A percentile compares a stretch with the other conserved stretches of the same genome.
Evolutionary conservation across 371 early-diverging fungal genomes (phyloP).

Genomic region (Mortierella sp.): DNA sequence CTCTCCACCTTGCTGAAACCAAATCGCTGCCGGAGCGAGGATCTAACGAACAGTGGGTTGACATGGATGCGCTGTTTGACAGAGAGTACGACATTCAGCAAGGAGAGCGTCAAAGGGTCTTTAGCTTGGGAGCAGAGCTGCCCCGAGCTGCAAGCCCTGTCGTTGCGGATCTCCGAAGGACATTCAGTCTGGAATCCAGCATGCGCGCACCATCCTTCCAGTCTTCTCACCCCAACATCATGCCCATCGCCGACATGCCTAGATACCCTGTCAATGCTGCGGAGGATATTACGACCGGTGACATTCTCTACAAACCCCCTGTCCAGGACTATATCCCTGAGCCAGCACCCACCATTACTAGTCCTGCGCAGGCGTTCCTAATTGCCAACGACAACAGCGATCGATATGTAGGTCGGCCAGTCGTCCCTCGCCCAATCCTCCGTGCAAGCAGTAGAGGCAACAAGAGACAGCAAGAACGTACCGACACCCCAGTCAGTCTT

Average conservation of each 20-base stretch:
- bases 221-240: not conserved
- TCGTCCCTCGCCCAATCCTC: conserved; percentile 42
- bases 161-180: not conserved
- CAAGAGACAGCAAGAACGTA: conserved; percentile 14
- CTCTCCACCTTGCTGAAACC: conserved; percentile 1
- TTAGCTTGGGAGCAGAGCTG: not conserved
- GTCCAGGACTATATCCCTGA: conserved; percentile 25
- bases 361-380: conserved; percentile 26
- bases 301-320: conserved; percentile 39
- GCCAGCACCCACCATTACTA: conserved; percentile 10
- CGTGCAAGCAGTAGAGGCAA: conserved; percentile 25
- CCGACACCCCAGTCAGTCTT: conserved; percentile 10
- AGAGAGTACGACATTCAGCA: conserved; percentile 37
- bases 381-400: conserved; percentile 36
- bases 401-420: conserved; percentile 46
- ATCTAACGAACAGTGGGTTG: conserved; percentile 30
- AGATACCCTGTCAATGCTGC: conserved; percentile 14
- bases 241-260: conserved; percentile 4
- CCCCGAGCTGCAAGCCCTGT: not conserved
- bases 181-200: conserved; percentile 16
- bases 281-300: conserved; percentile 24
- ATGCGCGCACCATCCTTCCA: not conserved
- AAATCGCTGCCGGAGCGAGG: not conserved
- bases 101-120: not conserved
- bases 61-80: conserved; percentile 51